Base-by-base conservation (phyloP, 2,329 filamentous ascomycete genomes). In the Elsinoe fawcettii region DNA sequence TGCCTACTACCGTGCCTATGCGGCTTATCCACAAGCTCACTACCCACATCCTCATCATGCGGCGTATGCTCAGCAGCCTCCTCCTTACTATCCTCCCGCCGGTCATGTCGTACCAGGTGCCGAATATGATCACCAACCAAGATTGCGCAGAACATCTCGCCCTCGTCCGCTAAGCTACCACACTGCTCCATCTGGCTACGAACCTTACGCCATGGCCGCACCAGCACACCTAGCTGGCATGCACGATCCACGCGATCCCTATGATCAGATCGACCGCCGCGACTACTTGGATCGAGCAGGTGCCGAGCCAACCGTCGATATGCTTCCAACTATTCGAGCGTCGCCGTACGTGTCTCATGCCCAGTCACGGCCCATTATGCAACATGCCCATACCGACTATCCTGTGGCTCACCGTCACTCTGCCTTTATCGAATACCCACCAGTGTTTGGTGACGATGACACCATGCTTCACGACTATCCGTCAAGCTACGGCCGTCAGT, bases 361-460 rank as follows among this genome's bases (percentile, higher is more conserved):
- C 5, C 41, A 22, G 41, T 9, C 41, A 20, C 30, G 49, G 8
- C 49, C 49, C 5, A 53, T 39, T 20, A 53, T 53, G 49, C 49
- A 36, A 14, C 49, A 53, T 25, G 49, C 49, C 12, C 49, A 53
- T 18, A 53, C 49, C 5, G 49, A 53, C 49, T 39, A 53, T 39
- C 49, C 49, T n/a, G 41, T 46, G 18, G 25, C 46, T 34, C 25
- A 51, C 18, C 49, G 49, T 5, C 49, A 27, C 7, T 53, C 49
- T 14, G 32, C 49, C 18, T 53, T 16, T 16, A 37, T 25, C 14
- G 49, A 53, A 22, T 53, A 53, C 18, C 30, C 49, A 12, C 47
- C 47, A 2, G 49, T 53, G 16, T 53, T 53, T 39, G 16, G 30
- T 18, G 49, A 53, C 3, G 34, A 30, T n/a, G 49, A 53, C 34